These are phyloP conservation scores for Pisolithus orientalis DNA, from an alignment of 768 basidiomycete genomes.

Conservation along the genomic window DNA sequence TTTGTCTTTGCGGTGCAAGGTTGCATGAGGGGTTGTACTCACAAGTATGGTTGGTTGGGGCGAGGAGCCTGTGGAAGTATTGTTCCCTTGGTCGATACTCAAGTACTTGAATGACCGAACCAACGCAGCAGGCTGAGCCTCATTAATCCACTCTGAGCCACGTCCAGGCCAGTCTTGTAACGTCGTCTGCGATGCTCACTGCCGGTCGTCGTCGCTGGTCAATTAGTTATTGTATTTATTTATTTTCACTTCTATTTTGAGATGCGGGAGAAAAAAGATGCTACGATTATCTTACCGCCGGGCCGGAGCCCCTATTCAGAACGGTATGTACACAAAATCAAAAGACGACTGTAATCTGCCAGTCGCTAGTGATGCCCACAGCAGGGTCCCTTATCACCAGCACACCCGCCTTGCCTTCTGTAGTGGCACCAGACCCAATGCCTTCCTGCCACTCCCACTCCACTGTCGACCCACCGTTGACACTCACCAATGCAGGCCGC, in stretches of 20 bases:
- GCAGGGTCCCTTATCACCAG: conserved; percentile 75
- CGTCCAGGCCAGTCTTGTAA: neutral
- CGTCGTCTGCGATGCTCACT: neutral
- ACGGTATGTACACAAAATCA: neutral
- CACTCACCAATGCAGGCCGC: conserved; percentile 55
- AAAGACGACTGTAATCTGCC: conserved; percentile 44
- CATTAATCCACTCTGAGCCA: neutral
- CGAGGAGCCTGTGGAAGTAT: too few species aligned
- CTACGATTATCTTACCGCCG: neutral
- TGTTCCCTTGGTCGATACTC: neutral
- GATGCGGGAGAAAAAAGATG: neutral
- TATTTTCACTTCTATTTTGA: neutral
- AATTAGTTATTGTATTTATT: too few species aligned
- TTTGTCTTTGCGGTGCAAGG: neutral
- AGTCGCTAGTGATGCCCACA: conserved; percentile 52
- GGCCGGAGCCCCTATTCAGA: neutral
- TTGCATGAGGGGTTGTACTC: neutral
- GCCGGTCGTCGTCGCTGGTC: too few species aligned
- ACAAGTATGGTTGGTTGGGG: neutral
- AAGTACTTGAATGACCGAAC: neutral
- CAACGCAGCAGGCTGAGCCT: neutral
- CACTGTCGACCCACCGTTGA: conserved; percentile 29
- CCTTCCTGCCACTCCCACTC: conserved; percentile 28
- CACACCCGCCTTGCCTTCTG: conserved; percentile 53
- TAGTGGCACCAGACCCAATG: conserved; percentile 54